These are phyloP conservation scores for Bonia amplexicaulis DNA, from an alignment of 176 grass and related monocot species.

Conservation along the genomic window DNA sequence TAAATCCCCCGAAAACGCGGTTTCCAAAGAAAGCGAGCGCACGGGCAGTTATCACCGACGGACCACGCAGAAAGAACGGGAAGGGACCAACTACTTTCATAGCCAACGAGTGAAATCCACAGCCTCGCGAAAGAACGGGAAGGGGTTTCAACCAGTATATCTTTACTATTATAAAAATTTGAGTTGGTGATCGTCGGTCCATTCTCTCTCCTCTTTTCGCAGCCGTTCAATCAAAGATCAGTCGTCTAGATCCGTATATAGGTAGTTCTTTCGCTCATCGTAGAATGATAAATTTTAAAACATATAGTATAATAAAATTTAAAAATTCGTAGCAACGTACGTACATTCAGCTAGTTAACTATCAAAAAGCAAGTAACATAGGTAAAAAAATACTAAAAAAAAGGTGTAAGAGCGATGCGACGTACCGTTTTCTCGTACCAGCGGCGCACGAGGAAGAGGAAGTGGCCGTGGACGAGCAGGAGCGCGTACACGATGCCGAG, in stretches of 20 bases:
- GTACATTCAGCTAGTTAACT: too few relatives aligned
- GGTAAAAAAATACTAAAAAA: neutral
- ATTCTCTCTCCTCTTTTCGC: too few relatives aligned
- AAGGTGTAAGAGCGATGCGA: neutral
- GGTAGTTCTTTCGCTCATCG: too few relatives aligned
- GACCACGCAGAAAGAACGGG: constrained; percentile 3
- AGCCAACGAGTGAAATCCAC: neutral
- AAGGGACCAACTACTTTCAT: too few relatives aligned
- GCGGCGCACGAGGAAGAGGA: constrained; percentile 68
- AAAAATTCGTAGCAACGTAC: too few relatives aligned
- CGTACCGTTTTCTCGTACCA: constrained; percentile 97
- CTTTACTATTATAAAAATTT: too few relatives aligned
- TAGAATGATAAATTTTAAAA: too few relatives aligned
- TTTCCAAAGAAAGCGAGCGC: neutral
- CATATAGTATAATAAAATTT: too few relatives aligned
- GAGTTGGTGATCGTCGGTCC: too few relatives aligned
- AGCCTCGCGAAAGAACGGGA: neutral
- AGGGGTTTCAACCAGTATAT: neutral
- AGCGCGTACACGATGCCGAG: constrained; percentile 70
- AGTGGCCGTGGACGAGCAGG: constrained; percentile 75
- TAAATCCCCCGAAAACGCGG: constrained; percentile 8
- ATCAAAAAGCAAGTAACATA: neutral
- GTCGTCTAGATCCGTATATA: too few relatives aligned
- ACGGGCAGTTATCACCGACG: neutral
- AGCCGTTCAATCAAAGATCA: too few relatives aligned